Evolutionary conservation across 495 filamentous ascomycete species (phyloP).

Genomic region (Bacidia gigantensis): DNA sequence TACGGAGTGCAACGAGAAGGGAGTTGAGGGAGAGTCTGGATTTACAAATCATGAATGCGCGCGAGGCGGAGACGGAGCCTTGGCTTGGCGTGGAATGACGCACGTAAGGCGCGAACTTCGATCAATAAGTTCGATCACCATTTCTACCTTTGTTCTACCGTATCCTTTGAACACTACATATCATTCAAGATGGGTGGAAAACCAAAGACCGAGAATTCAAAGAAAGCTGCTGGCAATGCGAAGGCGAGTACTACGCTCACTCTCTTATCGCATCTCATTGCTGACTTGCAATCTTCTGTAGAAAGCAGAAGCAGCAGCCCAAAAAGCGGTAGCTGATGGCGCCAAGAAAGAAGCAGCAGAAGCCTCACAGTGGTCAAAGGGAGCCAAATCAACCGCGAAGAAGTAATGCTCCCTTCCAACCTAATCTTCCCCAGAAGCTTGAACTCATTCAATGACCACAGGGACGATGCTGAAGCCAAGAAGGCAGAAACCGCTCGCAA

Average conservation of each 20-base stretch:
- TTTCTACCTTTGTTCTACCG: too few species aligned
- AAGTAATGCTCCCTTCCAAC: slow-evolving; percentile 40
- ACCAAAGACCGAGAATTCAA: slow-evolving; percentile 56
- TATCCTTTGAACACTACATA: neutral
- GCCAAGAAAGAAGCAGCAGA: slow-evolving; percentile 55
- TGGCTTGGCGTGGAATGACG: too few species aligned
- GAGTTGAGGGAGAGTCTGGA: too few species aligned
- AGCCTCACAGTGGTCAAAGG: slow-evolving; percentile 69
- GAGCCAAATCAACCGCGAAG: slow-evolving; percentile 68
- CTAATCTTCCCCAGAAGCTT: neutral
- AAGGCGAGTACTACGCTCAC: too few species aligned
- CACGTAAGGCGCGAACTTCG: too few species aligned
- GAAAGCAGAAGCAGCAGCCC: slow-evolving; percentile 76
- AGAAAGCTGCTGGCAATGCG: slow-evolving; percentile 84
- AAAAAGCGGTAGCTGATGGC: slow-evolving; percentile 58
- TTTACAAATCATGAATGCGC: too few species aligned
- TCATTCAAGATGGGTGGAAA: slow-evolving; percentile 47
- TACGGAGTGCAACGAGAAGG: too few species aligned
- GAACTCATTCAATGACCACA: slow-evolving; percentile 27
- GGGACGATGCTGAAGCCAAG: slow-evolving; percentile 74
- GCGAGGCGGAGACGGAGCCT: too few species aligned
- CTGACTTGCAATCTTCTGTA: slow-evolving; percentile 21
- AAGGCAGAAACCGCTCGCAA: slow-evolving; percentile 74
- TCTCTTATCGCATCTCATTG: too few species aligned
- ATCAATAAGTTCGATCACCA: too few species aligned